These are phyloP conservation scores for Hemisphaericaspora xylofermentans DNA, from an alignment of 1,139 yeast genomes.

Conservation along the genomic window DNA sequence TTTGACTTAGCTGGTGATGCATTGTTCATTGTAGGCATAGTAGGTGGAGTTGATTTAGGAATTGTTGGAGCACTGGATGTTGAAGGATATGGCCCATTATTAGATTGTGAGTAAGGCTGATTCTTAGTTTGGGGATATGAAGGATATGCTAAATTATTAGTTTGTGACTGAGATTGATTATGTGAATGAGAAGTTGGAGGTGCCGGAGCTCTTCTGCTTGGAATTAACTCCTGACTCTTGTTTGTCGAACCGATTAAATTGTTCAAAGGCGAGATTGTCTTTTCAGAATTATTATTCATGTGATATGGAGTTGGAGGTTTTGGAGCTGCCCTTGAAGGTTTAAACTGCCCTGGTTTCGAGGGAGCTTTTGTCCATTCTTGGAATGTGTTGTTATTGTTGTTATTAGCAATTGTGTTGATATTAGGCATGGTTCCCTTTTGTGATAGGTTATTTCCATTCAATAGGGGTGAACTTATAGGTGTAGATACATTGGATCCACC, in stretches of 20 bases:
- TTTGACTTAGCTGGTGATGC: slow-evolving; percentile 4
- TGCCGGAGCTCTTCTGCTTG: slow-evolving; percentile 57
- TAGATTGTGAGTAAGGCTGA: neutral
- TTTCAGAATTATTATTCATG: slow-evolving; percentile 21
- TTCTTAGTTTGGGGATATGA: slow-evolving; percentile 9
- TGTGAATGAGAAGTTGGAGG: slow-evolving; percentile 42
- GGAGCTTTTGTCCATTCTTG: slow-evolving; percentile 48
- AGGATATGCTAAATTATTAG: neutral
- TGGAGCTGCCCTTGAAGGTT: slow-evolving; percentile 45
- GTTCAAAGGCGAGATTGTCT: slow-evolving; percentile 35
- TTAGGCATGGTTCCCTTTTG: slow-evolving; percentile 9
- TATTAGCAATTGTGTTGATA: too few relatives aligned
- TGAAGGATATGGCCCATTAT: slow-evolving; percentile 24
- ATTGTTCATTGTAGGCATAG: too few relatives aligned
- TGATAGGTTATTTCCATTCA: neutral
- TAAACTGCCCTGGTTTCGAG: slow-evolving; percentile 21
- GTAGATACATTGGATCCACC: slow-evolving; percentile 35
- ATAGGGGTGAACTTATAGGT: slow-evolving; percentile 27
- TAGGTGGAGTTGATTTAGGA: slow-evolving; percentile 23
- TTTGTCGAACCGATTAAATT: slow-evolving; percentile 25
- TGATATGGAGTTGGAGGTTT: slow-evolving; percentile 47
- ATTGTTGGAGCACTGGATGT: slow-evolving; percentile 33
- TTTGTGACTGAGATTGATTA: slow-evolving; percentile 5
- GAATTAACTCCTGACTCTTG: slow-evolving; percentile 34
- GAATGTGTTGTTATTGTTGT: slow-evolving; percentile 15